A percentile compares a stretch with the other conserved stretches of the same genome.
These are phyloP conservation scores for Galerina marginata DNA, from an alignment of 768 basidiomycete genomes.

Conservation along the genomic window DNA sequence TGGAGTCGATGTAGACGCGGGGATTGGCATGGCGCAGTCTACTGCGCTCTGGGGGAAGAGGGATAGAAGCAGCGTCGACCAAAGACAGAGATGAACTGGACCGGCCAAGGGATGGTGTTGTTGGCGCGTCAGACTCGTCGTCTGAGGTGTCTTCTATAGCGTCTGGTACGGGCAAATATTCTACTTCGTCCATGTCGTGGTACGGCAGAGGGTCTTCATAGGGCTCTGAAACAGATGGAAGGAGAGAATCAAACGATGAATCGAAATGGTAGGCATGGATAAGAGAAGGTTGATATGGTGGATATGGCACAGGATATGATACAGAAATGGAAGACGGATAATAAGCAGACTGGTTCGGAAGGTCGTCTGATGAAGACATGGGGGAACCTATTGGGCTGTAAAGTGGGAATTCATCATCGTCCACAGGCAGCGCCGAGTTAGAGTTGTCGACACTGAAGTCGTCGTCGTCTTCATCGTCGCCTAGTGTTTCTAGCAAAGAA, in stretches of 20 bases:
- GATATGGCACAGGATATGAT: conserved; percentile 72
- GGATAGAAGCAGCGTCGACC: conserved; percentile 54
- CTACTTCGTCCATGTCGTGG: conserved; percentile 64
- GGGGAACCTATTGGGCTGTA: conserved; percentile 72
- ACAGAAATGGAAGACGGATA: conserved; percentile 54
- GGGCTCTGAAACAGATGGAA: conserved; percentile 46
- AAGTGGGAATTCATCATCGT: conserved; percentile 69
- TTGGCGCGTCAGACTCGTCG: conserved; percentile 78
- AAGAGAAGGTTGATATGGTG: conserved; percentile 60
- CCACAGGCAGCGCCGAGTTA: conserved; percentile 52
- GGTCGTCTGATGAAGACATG: conserved; percentile 80
- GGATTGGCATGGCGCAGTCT: conserved; percentile 51
- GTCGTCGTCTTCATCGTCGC: conserved; percentile 75
- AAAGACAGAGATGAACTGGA: conserved; percentile 62
- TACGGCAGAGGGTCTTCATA: conserved; percentile 69
- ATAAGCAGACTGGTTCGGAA: conserved; percentile 53
- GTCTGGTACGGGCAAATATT: conserved; percentile 75
- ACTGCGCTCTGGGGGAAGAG: conserved; percentile 56
- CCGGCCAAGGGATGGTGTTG: conserved; percentile 63
- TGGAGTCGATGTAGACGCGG: conserved; percentile 66
- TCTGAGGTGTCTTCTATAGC: conserved; percentile 86
- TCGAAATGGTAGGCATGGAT: conserved; percentile 57
- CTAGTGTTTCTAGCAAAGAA: conserved; percentile 75
- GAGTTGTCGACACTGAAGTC: conserved; percentile 48
- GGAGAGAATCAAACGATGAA: conserved; percentile 48